Conservation (phyloP, 805 yeast species). For the Yarrowia hollandica region DNA sequence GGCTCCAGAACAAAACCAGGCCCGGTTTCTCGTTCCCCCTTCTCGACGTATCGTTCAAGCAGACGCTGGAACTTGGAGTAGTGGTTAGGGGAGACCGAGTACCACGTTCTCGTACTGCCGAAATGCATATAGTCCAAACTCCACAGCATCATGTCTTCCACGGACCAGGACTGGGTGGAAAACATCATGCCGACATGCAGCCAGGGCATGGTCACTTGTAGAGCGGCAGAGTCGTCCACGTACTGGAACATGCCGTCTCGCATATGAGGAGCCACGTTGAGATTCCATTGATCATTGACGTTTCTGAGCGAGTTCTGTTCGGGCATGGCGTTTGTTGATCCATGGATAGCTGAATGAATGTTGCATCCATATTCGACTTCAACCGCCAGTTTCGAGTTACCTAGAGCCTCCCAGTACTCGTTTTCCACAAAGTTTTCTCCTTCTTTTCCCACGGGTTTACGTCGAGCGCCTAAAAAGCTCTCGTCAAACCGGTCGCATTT, state of each 20-base stretch:
- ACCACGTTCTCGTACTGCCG: conserved; percentile 85
- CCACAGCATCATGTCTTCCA: conserved; percentile 82
- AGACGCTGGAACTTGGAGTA: conserved; percentile 58
- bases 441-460: conserved; percentile 1
- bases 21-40: conserved; percentile 42
- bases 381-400: conserved; percentile 46
- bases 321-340: conserved; percentile 73
- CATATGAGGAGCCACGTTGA: conserved; percentile 69
- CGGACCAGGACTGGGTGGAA: conserved; percentile 88
- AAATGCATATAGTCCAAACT: conserved; percentile 80
- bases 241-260: conserved; percentile 68
- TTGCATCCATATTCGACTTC: conserved; percentile 84
- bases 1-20: conserved; percentile 79
- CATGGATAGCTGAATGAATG: conserved; percentile 63
- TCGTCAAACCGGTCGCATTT: conserved; percentile 49
- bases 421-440: conserved; percentile 51
- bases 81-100: conserved; percentile 67
- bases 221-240: conserved; percentile 66
- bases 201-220: conserved; percentile 83
- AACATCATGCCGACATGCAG: conserved; percentile 77
- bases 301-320: conserved; percentile 32
- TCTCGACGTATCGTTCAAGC: conserved; percentile 41
- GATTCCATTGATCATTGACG: conserved; percentile 65
- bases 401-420: conserved; percentile 64
- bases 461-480: conserved; percentile 29